These are phyloP conservation scores for Capsicum baccatum DNA, from an alignment of 257 asterid genomes.

Conservation along the genomic window DNA sequence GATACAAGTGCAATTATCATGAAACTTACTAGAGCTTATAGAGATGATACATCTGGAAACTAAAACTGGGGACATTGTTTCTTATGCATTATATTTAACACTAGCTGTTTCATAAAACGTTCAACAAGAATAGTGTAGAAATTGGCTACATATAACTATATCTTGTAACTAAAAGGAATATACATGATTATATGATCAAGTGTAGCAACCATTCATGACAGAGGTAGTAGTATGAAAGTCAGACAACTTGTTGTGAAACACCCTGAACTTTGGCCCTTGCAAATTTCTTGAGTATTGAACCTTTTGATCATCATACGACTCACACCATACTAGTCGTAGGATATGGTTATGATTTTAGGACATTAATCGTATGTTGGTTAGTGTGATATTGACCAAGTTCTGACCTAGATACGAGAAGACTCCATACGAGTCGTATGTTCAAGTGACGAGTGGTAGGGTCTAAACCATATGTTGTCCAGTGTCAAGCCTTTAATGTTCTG, in stretches of 20 bases:
- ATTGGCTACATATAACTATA: background rate
- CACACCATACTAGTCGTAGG: too few relatives aligned
- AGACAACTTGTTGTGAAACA: background rate
- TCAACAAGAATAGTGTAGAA: background rate
- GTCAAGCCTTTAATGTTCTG: too few relatives aligned
- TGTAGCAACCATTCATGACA: background rate
- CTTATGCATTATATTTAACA: background rate
- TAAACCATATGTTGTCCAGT: too few relatives aligned
- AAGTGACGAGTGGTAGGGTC: too few relatives aligned
- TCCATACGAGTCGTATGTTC: too few relatives aligned
- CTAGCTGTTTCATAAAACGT: background rate
- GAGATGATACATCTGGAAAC: background rate
- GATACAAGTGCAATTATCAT: background rate
- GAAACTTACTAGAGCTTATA: background rate
- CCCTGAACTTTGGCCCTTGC: too few relatives aligned
- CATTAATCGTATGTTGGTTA: too few relatives aligned
- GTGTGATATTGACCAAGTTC: too few relatives aligned
- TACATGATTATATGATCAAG: background rate
- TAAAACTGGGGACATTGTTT: background rate
- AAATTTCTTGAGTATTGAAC: too few relatives aligned
- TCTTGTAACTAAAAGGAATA: background rate
- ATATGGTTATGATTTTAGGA: too few relatives aligned
- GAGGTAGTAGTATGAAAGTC: background rate
- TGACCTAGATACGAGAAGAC: too few relatives aligned
- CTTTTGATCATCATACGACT: too few relatives aligned